Conservation (phyloP, 331 rosid genomes). For the Cydonia oblonga region DNA sequence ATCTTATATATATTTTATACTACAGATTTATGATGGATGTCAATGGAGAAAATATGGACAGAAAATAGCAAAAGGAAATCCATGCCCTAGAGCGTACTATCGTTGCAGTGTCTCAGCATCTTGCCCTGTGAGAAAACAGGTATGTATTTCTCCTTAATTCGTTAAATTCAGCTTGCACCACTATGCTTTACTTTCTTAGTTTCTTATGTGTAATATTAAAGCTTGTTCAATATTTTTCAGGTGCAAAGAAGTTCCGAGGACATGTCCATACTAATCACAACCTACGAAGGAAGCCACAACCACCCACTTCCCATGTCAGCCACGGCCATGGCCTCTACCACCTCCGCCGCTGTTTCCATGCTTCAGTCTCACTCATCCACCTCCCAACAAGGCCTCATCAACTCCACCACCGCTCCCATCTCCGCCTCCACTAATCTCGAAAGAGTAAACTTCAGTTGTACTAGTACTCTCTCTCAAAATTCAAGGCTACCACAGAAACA, state of each 20-base stretch:
- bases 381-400: slow-evolving; percentile 13
- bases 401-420: slow-evolving; percentile 16
- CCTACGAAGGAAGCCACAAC: slow-evolving; percentile 68
- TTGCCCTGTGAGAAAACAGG: slow-evolving; percentile 73
- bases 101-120: slow-evolving; percentile 55
- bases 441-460: slow-evolving; percentile 9
- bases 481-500: slow-evolving; percentile 19
- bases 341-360: slow-evolving; percentile 55
- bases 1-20: neutral
- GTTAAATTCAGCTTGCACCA: neutral
- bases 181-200: neutral
- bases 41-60: slow-evolving; percentile 90
- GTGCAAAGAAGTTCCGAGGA: slow-evolving; percentile 64
- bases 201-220: neutral
- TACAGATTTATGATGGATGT: slow-evolving; percentile 61
- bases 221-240: slow-evolving; percentile 19
- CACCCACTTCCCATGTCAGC: slow-evolving; percentile 62
- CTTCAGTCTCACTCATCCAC: slow-evolving; percentile 34
- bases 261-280: slow-evolving; percentile 57
- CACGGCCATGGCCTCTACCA: slow-evolving; percentile 57
- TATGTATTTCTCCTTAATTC: neutral
- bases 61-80: slow-evolving; percentile 70
- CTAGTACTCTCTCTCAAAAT: slow-evolving; percentile 12
- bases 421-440: slow-evolving; percentile 3
- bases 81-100: slow-evolving; percentile 63